Percentiles rank a stretch among this genome's conserved stretches.
Conservation (phyloP, 768 basidiomycete species). For the Krasilnikovozyma curviuscula region DNA sequence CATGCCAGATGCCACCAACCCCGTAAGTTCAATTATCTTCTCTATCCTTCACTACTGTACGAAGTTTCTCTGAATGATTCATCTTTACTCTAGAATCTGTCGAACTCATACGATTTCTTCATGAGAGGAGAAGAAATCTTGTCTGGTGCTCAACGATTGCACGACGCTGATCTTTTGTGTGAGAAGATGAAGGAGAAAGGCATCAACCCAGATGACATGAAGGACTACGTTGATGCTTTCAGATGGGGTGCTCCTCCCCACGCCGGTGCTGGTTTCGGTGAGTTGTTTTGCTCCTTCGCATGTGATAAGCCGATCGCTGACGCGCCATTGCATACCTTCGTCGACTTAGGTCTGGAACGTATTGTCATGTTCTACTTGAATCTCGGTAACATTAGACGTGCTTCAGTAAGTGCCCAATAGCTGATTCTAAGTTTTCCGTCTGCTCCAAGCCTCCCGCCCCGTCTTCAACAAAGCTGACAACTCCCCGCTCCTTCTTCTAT, state of each 20-base stretch:
- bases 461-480: not conserved
- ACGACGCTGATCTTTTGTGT: slow-evolving; percentile 61
- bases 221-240: slow-evolving; percentile 83
- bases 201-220: slow-evolving; percentile 73
- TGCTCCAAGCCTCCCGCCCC: not conserved
- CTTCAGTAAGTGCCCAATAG: slow-evolving; percentile 30
- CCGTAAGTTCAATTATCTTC: slow-evolving; percentile 31
- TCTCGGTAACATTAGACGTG: slow-evolving; percentile 82
- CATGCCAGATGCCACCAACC: slow-evolving; percentile 87
- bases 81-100: slow-evolving; percentile 41
- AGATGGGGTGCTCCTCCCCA: slow-evolving; percentile 86
- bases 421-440: not conserved
- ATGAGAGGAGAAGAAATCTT: slow-evolving; percentile 99
- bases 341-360: slow-evolving; percentile 46
- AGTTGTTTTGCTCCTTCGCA: slow-evolving; percentile 11
- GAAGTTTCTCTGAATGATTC: not conserved
- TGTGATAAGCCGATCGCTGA: not conserved
- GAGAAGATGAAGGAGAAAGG: slow-evolving; percentile 73
- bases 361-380: slow-evolving; percentile 96
- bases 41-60: slow-evolving; percentile 1
- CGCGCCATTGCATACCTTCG: not conserved
- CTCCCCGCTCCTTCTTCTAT: not conserved
- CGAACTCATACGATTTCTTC: slow-evolving; percentile 99
- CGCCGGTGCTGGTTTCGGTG: slow-evolving; percentile 83
- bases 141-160: slow-evolving; percentile 93